These are phyloP conservation scores for Petrea volubilis DNA, from an alignment of 257 asterid species.

Conservation along the genomic window DNA sequence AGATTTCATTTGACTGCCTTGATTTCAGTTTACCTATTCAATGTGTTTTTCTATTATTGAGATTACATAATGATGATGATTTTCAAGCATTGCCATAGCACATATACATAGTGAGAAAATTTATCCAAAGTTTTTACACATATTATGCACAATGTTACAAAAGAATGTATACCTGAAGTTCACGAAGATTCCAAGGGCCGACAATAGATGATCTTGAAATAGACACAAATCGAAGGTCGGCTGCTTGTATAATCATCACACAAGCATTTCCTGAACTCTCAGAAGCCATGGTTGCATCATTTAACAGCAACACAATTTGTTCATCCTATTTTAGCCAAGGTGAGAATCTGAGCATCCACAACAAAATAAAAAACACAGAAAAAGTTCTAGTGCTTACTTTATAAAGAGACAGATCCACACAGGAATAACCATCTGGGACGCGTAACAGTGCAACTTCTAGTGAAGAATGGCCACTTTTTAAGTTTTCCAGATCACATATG, in stretches of 20 bases:
- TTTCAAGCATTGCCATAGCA: neutral
- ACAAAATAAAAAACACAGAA: slow-evolving; percentile 16
- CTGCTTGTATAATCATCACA: slow-evolving; percentile 74
- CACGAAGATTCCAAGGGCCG: slow-evolving; percentile 57
- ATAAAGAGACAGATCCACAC: slow-evolving; percentile 82
- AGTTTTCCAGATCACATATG: slow-evolving; percentile 45
- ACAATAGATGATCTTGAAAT: slow-evolving; percentile 50
- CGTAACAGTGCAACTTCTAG: slow-evolving; percentile 65
- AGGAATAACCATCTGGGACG: slow-evolving; percentile 76
- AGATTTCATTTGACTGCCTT: neutral
- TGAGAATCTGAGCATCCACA: slow-evolving; percentile 27
- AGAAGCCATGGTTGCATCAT: slow-evolving; percentile 50
- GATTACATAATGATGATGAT: neutral
- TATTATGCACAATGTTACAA: neutral
- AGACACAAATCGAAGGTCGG: slow-evolving; percentile 69
- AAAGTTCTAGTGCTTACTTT: slow-evolving; percentile 47
- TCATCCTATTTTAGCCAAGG: slow-evolving; percentile 67
- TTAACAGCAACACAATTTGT: slow-evolving; percentile 68
- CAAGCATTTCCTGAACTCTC: slow-evolving; percentile 79
- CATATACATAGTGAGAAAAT: slow-evolving; percentile 2
- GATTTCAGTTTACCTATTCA: neutral
- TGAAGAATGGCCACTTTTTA: slow-evolving; percentile 41
- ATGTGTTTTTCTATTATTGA: neutral
- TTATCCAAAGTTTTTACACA: neutral
- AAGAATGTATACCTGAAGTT: slow-evolving; percentile 55